Conservation (phyloP, 148 eudicot species). For the Drosera capensis region DNA sequence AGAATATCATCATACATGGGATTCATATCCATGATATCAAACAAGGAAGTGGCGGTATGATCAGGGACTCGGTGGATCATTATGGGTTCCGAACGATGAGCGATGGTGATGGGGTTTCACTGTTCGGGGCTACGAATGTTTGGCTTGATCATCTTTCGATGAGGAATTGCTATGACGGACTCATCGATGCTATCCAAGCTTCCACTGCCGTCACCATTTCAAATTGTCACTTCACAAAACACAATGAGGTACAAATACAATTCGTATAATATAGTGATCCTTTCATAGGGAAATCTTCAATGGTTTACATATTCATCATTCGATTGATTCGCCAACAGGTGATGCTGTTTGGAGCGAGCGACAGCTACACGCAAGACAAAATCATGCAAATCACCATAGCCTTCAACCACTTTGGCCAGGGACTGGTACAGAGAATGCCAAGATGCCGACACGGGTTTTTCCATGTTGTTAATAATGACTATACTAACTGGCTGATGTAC, state of each 20-base stretch:
- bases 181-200: conserved; percentile 28
- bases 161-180: conserved; percentile 35
- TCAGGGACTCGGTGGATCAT: conserved; percentile 28
- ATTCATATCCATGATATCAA: conserved; percentile 28
- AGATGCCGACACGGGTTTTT: conserved; percentile 23
- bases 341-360: conserved; percentile 31
- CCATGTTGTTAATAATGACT: conserved; percentile 33
- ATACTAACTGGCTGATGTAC: conserved; percentile 35
- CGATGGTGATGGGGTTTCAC: conserved; percentile 38
- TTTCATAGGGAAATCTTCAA: background rate
- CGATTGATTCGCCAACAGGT: conserved; percentile 6
- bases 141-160: conserved; percentile 48
- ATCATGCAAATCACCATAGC: conserved; percentile 27
- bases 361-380: conserved; percentile 8
- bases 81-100: conserved; percentile 21
- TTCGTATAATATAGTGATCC: background rate
- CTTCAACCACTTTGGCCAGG: conserved; percentile 30
- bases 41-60: conserved; percentile 19
- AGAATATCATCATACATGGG: conserved; percentile 29
- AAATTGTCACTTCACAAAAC: conserved; percentile 37
- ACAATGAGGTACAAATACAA: conserved; percentile 24
- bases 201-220: conserved; percentile 49
- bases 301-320: background rate
- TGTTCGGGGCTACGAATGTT: conserved; percentile 32
- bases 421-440: conserved; percentile 32